phyloP scores from a whole-genome alignment of 805 yeast genomes.

The Lipomyces lipofer region DNA sequence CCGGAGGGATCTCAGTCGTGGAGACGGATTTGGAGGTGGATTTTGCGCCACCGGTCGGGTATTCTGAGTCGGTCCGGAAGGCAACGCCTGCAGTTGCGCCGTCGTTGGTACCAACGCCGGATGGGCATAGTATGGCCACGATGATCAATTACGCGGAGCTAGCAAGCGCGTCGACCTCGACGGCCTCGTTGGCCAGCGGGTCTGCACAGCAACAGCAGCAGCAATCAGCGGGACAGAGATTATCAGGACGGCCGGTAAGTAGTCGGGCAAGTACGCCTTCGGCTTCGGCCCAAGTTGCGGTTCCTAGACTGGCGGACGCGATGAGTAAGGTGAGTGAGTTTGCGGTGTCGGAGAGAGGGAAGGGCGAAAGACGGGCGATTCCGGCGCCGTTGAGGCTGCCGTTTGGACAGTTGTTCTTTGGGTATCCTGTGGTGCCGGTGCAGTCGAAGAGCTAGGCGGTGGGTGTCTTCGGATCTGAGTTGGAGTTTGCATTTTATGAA shows the following conservation, averaged over 20 bases:
- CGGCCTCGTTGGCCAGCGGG: slow-evolving; percentile 12
- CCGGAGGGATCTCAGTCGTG: slow-evolving; percentile 81
- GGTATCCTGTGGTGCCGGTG: slow-evolving; percentile 59
- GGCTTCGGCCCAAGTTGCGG: slow-evolving; percentile 6
- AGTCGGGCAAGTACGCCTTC: slow-evolving; percentile 8
- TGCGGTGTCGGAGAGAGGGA: slow-evolving; percentile 26
- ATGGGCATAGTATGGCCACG: slow-evolving; percentile 60
- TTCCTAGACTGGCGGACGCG: slow-evolving; percentile 25
- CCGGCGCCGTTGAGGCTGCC: slow-evolving; percentile 76
- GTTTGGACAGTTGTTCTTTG: slow-evolving; percentile 86
- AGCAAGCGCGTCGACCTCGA: slow-evolving; percentile 45
- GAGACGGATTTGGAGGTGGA: slow-evolving; percentile 97
- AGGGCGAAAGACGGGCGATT: slow-evolving; percentile 20
- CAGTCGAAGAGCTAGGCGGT: slow-evolving; percentile 2
- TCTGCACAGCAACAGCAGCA: no score
- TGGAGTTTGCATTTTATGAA: no score
- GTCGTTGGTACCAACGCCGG: slow-evolving; percentile 24
- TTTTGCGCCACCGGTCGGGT: slow-evolving; percentile 98
- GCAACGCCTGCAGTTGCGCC: slow-evolving; percentile 5
- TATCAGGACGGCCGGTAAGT: slow-evolving; percentile 20
- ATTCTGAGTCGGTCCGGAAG: slow-evolving; percentile 58
- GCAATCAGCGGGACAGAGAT: slow-evolving; percentile 16
- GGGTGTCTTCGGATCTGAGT: no score
- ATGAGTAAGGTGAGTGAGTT: slow-evolving; percentile 26
- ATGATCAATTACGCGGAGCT: slow-evolving; percentile 64